phyloP scores from a whole-genome alignment of 441 rosid genomes.

The Aleurites moluccanus region DNA sequence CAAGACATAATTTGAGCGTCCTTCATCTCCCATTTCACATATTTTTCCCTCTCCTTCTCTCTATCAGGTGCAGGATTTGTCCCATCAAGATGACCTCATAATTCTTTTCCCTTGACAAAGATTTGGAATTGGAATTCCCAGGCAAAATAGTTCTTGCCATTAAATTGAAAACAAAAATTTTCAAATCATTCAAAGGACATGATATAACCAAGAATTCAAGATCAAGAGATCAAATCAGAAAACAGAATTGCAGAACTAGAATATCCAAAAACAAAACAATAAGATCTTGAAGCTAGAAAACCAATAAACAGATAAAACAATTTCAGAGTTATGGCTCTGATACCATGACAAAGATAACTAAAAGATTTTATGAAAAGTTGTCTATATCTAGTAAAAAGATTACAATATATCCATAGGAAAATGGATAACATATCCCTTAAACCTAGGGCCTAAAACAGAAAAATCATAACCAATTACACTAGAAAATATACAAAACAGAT shows the following conservation, averaged over 20 bases:
- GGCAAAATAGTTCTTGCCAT: too few species aligned
- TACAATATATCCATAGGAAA: too few species aligned
- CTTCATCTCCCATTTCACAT: too few species aligned
- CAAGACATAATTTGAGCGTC: too few species aligned
- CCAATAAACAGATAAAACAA: not conserved
- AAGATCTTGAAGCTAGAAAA: not conserved
- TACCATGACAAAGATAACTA: constrained; percentile 1
- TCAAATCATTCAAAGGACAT: not conserved
- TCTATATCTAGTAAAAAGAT: not conserved
- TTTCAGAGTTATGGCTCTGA: too few species aligned
- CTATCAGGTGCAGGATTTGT: not conserved
- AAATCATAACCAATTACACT: too few species aligned
- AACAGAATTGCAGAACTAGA: not conserved
- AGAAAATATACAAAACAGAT: too few species aligned
- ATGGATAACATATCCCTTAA: too few species aligned
- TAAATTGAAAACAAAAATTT: not conserved
- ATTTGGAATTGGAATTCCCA: constrained; percentile 20
- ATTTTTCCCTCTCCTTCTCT: not conserved
- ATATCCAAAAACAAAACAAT: not conserved
- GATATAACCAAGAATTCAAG: not conserved
- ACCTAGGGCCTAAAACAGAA: too few species aligned
- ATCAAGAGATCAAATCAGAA: not conserved
- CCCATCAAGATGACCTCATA: not conserved
- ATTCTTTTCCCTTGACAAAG: not conserved
- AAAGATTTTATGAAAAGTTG: not conserved